A percentile compares a stretch with the other conserved stretches of the same genome.
Conservation (phyloP, 1,284 basidiomycete species). For the Boletus calvinii region DNA sequence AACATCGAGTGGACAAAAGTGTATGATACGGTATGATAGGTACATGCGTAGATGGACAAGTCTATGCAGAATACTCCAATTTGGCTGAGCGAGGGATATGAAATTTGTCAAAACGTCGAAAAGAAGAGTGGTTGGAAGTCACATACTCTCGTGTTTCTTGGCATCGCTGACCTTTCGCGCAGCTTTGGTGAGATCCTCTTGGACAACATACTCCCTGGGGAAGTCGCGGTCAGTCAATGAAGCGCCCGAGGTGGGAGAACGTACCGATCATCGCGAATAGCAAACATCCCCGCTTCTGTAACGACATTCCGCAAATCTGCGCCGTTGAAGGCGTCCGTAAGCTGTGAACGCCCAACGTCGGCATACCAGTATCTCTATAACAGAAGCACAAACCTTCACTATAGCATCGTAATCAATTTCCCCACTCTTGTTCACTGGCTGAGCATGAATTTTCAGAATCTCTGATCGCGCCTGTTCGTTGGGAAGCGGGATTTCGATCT, state of each 20-base stretch:
- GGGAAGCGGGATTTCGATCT: slow-evolving; percentile 97
- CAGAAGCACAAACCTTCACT: slow-evolving; percentile 68
- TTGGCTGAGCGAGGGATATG: slow-evolving; percentile 43
- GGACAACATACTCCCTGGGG: slow-evolving; percentile 80
- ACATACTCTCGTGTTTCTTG: slow-evolving; percentile 93
- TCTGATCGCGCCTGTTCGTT: slow-evolving; percentile 96
- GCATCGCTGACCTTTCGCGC: slow-evolving; percentile 94
- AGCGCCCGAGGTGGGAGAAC: slow-evolving; percentile 15
- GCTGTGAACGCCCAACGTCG: slow-evolving; percentile 39
- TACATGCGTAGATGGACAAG: slow-evolving; percentile 17
- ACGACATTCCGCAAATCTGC: slow-evolving; percentile 96
- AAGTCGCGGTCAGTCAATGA: neutral
- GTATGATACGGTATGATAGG: slow-evolving; percentile 23
- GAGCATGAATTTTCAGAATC: slow-evolving; percentile 97
- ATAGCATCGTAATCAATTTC: slow-evolving; percentile 97
- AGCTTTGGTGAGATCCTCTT: slow-evolving; percentile 98
- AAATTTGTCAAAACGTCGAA: slow-evolving; percentile 6
- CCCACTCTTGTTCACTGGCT: slow-evolving; percentile 91
- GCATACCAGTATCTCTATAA: neutral
- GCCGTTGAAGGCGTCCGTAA: slow-evolving; percentile 92
- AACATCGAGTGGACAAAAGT: neutral
- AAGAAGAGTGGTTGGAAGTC: neutral
- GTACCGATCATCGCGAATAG: slow-evolving; percentile 91
- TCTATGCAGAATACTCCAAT: slow-evolving; percentile 54
- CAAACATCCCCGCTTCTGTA: slow-evolving; percentile 99